These are phyloP conservation scores for Scedosporium dehoogii DNA, from an alignment of 2,329 filamentous ascomycete species.

Conservation along the genomic window DNA sequence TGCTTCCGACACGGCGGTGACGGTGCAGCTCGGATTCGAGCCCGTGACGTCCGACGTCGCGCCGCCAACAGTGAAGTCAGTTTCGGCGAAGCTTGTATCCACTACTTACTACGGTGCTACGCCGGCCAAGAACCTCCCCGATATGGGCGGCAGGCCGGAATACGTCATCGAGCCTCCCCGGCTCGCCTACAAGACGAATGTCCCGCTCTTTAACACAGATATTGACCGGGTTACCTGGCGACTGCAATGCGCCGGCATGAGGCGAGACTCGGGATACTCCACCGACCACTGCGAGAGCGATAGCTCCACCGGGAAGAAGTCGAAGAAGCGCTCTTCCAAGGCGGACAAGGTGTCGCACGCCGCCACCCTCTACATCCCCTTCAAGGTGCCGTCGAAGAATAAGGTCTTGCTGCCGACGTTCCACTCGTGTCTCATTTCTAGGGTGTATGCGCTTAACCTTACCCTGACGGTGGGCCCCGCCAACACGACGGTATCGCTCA, in stretches of 20 bases:
- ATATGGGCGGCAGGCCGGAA: constrained; percentile 34
- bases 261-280: constrained; percentile 45
- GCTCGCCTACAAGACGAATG: constrained; percentile 36
- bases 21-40: constrained; percentile 37
- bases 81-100: constrained; percentile 40
- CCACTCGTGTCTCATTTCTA: constrained; percentile 46
- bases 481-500: constrained; percentile 32
- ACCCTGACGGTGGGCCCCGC: constrained; percentile 30
- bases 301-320: not conserved
- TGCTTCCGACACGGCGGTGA: constrained; percentile 30
- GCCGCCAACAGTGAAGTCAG: constrained; percentile 37
- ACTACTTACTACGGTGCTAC: constrained; percentile 42
- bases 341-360: constrained; percentile 24
- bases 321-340: constrained; percentile 10
- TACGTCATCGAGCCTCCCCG: constrained; percentile 29
- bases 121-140: constrained; percentile 36
- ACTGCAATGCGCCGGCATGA: constrained; percentile 20
- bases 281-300: constrained; percentile 28
- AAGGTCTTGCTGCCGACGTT: constrained; percentile 47
- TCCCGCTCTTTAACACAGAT: constrained; percentile 26
- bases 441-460: constrained; percentile 42
- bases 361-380: constrained; percentile 34
- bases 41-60: constrained; percentile 28
- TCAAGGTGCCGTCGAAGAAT: constrained; percentile 36
- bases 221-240: constrained; percentile 30